phyloP scores from a whole-genome alignment of 768 basidiomycete genomes.

The Tulasnella sp. region DNA sequence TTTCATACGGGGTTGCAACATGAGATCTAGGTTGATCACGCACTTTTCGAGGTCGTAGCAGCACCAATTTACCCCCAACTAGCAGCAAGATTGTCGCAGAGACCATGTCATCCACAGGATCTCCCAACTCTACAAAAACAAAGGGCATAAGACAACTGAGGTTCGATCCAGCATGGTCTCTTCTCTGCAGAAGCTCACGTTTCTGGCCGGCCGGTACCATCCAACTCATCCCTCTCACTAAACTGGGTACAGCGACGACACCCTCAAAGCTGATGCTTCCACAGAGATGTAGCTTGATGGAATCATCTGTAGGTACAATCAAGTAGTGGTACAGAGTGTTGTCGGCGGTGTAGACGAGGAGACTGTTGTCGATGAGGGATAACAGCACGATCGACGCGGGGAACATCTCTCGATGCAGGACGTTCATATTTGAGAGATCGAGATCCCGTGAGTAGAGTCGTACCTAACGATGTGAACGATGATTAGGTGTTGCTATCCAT shows the following conservation, averaged over 20 bases:
- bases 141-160: not conserved
- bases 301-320: conserved; percentile 71
- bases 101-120: conserved; percentile 84
- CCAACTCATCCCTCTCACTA: conserved; percentile 91
- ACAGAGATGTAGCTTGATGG: conserved; percentile 79
- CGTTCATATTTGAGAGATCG: conserved; percentile 71
- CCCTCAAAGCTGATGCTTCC: conserved; percentile 92
- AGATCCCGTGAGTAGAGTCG: conserved; percentile 89
- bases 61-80: conserved; percentile 80
- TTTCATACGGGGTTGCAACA: no score
- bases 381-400: conserved; percentile 72
- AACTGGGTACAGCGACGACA: conserved; percentile 70
- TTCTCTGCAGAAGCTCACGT: conserved; percentile 41
- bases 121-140: conserved; percentile 68
- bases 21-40: conserved; percentile 12
- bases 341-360: conserved; percentile 88
- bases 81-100: conserved; percentile 95
- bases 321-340: conserved; percentile 90
- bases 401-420: conserved; percentile 70
- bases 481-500: not conserved
- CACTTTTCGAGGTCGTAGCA: conserved; percentile 83
- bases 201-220: conserved; percentile 91
- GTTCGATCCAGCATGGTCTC: no score
- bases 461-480: conserved; percentile 40
- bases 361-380: conserved; percentile 87